Evolutionary conservation across 768 basidiomycete species (phyloP), one percentile per base, ranked within the genome.

Genomic region (Rhodotorula toruloides): DNA sequence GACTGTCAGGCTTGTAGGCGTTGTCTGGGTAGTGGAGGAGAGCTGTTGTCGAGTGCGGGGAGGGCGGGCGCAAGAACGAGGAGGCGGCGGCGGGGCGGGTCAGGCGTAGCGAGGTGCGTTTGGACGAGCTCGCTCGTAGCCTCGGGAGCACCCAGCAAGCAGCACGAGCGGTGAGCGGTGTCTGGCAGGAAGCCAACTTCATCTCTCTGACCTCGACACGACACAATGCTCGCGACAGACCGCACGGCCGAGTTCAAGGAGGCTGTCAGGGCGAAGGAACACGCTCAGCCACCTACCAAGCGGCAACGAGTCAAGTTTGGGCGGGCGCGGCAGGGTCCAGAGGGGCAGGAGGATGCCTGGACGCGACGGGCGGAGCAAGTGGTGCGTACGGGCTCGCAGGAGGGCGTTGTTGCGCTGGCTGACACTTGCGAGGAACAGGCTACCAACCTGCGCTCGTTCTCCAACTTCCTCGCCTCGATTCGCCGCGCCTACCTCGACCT

Each of bases 401-500:
- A 4, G 21, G 14, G 25, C 1, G 6, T 2, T 19, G 44, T 16
- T n/a, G 4, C 32, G 17, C 44, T 42, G 25, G 42, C 54, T 4
- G 11, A n/a, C 14, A n/a, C 11, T 54, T 25, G 42, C 42, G 12
- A 42, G 21, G 3, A 17, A 16, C 55, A 67, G 66, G 66, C 70
- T 5, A 55, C 65, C 31, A 71, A 71, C 55, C 58, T 71, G 22
- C 52, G 60, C 32, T 64, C 65, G 27, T 71, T 71, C 65, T 2
- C n/a, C 27, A 52, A 42, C 10, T 77, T 93, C 83, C 83, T 98
- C 48, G 76, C 81, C 40, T 81, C 83, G 62, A 84, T 97, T 64
- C 86, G 92, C 21, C 86, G 87, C 60, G 85, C 93, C 36, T 99
- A 99, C 80, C 82, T 98, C 73, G 89, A 87, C 74, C 81, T 91